Percentiles rank a stretch among this genome's conserved stretches.
Evolutionary conservation across 495 filamentous ascomycete genomes (phyloP).

Genomic region (Daldinia vernicosa): DNA sequence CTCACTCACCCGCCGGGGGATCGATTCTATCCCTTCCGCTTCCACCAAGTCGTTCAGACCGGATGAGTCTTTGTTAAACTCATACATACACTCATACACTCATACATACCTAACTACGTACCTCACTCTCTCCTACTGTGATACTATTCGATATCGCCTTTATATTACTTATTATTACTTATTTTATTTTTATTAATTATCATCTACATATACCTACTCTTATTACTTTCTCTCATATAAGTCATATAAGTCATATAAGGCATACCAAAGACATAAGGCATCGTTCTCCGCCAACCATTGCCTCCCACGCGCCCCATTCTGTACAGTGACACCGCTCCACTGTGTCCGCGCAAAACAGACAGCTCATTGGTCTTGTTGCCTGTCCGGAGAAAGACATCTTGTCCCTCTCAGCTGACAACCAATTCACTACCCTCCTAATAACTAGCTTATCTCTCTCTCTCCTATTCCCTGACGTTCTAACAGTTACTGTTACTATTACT

Average conservation of each 20-base stretch:
- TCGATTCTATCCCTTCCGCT: constrained; percentile 30
- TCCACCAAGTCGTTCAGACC: constrained; percentile 24
- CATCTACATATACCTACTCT: not conserved
- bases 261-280: constrained; percentile 26
- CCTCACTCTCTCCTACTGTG: not conserved
- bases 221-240: not conserved
- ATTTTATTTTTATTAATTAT: constrained; percentile 10
- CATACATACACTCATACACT: too few species aligned
- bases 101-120: constrained; percentile 8
- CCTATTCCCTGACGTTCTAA: not conserved
- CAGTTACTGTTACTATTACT: not conserved
- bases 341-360: constrained; percentile 34
- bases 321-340: constrained; percentile 47
- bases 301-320: constrained; percentile 38
- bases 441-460: constrained; percentile 29
- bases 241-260: not conserved
- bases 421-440: constrained; percentile 20
- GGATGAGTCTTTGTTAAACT: constrained; percentile 34
- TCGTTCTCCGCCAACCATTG: constrained; percentile 36
- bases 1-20: constrained; percentile 26
- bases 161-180: constrained; percentile 10
- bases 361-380: constrained; percentile 42
- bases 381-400: constrained; percentile 37
- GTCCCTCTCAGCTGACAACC: constrained; percentile 39
- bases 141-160: constrained; percentile 11